These are phyloP conservation scores for Diaporthe sp. DNA, from an alignment of 2,329 filamentous ascomycete species.

Conservation along the genomic window DNA sequence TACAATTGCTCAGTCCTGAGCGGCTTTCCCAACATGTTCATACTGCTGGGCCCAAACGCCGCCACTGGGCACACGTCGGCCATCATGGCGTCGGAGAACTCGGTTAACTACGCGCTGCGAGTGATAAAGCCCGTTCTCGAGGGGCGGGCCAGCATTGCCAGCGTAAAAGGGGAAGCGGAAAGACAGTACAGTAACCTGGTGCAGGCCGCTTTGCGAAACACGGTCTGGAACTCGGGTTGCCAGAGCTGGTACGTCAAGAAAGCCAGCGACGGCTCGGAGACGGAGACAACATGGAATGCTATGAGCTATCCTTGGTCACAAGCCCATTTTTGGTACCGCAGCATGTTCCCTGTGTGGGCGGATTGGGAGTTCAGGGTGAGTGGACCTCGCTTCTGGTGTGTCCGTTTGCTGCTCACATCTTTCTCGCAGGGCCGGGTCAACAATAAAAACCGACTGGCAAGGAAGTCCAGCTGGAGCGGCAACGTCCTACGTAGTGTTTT, in stretches of 20 bases:
- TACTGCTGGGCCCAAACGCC: conserved; percentile 72
- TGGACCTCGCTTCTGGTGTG: neutral
- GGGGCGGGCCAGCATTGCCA: conserved; percentile 46
- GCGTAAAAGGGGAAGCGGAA: conserved; percentile 53
- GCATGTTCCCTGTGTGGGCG: conserved; percentile 50
- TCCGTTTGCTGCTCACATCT: neutral
- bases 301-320: conserved; percentile 53
- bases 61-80: conserved; percentile 68
- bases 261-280: conserved; percentile 41
- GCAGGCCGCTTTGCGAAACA: conserved; percentile 50
- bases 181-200: conserved; percentile 47
- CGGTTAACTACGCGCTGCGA: conserved; percentile 69
- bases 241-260: conserved; percentile 53
- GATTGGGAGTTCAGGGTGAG: conserved; percentile 52
- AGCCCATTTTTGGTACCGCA: conserved; percentile 51
- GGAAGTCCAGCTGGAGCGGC: neutral
- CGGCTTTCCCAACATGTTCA: conserved; percentile 75
- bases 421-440: neutral
- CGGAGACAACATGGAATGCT: conserved; percentile 47
- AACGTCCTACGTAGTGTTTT: neutral
- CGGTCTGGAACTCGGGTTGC: conserved; percentile 51
- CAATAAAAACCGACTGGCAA: neutral
- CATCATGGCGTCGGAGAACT: conserved; percentile 68
- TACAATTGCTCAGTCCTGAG: conserved; percentile 71
- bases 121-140: conserved; percentile 64